A percentile compares a stretch with the other conserved stretches of the same genome.
Conservation (phyloP, 306 rosid species). For the Rosa multiflora region DNA sequence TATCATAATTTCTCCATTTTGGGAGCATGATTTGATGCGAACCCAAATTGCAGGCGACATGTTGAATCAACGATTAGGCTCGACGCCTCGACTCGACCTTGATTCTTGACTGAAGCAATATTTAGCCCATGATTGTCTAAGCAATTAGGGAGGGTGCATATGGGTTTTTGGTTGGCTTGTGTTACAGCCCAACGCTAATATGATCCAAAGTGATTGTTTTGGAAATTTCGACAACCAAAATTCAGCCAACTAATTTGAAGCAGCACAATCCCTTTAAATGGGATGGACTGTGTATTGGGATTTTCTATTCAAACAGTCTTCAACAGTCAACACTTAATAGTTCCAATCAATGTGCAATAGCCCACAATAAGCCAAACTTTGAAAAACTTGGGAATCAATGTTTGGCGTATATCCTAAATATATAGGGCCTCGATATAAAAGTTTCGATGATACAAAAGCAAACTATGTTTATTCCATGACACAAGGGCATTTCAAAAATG, state of each 20-base stretch:
- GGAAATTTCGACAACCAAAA: neutral
- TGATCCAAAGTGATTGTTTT: neutral
- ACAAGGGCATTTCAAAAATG: too few species aligned
- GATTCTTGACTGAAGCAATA: too few species aligned
- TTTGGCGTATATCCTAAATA: too few species aligned
- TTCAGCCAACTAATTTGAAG: neutral
- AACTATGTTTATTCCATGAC: too few species aligned
- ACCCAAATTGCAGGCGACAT: neutral
- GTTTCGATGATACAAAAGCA: too few species aligned
- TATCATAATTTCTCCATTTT: neutral
- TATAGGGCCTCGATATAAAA: too few species aligned
- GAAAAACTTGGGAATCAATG: too few species aligned
- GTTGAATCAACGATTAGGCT: too few species aligned
- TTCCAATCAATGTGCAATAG: neutral
- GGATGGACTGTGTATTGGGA: neutral
- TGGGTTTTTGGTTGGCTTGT: too few species aligned
- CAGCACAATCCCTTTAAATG: neutral
- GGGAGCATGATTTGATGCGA: neutral
- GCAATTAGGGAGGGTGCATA: neutral
- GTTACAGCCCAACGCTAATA: neutral
- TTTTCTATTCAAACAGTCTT: neutral
- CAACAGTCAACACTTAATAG: neutral
- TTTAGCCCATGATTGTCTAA: too few species aligned
- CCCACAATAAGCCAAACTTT: too few species aligned
- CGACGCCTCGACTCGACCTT: too few species aligned